Conservation (phyloP, 2,329 filamentous ascomycete species). For the Pseudocercospora eumusae region DNA sequence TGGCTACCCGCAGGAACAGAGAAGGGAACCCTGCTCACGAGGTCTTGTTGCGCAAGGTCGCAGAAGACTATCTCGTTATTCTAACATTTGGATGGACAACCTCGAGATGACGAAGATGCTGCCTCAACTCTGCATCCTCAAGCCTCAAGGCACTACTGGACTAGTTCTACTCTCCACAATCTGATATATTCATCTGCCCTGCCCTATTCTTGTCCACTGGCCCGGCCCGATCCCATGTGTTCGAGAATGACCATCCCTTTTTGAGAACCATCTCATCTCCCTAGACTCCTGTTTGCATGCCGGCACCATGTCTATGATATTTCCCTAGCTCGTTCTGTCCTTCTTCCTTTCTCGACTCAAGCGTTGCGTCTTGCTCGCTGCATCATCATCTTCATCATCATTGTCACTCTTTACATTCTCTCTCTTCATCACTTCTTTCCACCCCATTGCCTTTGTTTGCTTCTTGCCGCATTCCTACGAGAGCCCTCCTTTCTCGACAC, state of each 20-base stretch:
- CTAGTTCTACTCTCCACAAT: conserved; percentile 9
- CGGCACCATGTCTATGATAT: conserved; percentile 33
- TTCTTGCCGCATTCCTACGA: conserved; percentile 20
- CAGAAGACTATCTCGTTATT: conserved; percentile 13
- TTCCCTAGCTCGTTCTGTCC: conserved; percentile 26
- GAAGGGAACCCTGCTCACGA: conserved; percentile 13
- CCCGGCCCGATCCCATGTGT: conserved; percentile 23
- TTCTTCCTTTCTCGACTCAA: conserved; percentile 30
- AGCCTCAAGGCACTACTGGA: too few relatives aligned
- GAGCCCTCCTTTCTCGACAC: conserved; percentile 17
- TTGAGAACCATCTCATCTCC: conserved; percentile 28
- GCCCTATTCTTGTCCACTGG: conserved; percentile 17
- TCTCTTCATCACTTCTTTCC: conserved; percentile 26
- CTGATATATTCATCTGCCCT: neutral
- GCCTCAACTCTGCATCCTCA: neutral
- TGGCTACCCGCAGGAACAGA: conserved; percentile 19
- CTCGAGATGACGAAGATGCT: conserved; percentile 1
- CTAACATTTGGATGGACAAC: conserved; percentile 2
- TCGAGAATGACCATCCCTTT: conserved; percentile 29
- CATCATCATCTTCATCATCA: conserved; percentile 19
- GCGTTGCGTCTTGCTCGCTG: conserved; percentile 31
- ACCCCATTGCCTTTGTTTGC: conserved; percentile 19
- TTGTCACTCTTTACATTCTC: conserved; percentile 31
- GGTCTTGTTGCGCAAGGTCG: conserved; percentile 12
- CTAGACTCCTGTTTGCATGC: conserved; percentile 30